These are phyloP conservation scores for Irpex rosettiformis DNA, from an alignment of 1,284 basidiomycete species.

Conservation along the genomic window DNA sequence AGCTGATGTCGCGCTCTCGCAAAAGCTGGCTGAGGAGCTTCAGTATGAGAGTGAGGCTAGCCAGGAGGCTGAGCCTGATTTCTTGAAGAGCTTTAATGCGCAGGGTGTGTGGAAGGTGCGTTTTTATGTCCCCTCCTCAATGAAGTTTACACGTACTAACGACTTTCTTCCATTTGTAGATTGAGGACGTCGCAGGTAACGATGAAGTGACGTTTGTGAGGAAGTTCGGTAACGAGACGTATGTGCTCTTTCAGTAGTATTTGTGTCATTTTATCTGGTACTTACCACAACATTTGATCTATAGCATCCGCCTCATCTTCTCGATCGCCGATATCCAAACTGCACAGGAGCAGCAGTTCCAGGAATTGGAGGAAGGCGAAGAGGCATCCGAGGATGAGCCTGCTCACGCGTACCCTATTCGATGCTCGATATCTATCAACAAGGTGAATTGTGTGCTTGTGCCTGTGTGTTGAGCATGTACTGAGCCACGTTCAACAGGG, in stretches of 20 bases:
- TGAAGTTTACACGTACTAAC: neutral
- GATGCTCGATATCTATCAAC: conserved; percentile 78
- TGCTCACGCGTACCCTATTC: conserved; percentile 61
- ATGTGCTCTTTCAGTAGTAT: conserved; percentile 28
- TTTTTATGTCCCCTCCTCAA: conserved; percentile 9
- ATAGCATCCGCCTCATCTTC: conserved; percentile 77
- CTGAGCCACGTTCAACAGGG: neutral
- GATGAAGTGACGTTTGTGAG: conserved; percentile 85
- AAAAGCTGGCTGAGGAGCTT: conserved; percentile 82
- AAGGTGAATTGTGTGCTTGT: conserved; percentile 52
- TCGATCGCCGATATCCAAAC: conserved; percentile 76
- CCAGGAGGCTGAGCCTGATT: conserved; percentile 61
- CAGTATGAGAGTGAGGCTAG: conserved; percentile 79
- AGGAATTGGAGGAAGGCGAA: conserved; percentile 32
- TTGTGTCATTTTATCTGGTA: too few relatives aligned
- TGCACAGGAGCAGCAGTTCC: conserved; percentile 43
- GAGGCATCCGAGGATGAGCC: conserved; percentile 39
- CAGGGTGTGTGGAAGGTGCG: conserved; percentile 76
- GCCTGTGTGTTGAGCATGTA: conserved; percentile 16
- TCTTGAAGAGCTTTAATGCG: conserved; percentile 73
- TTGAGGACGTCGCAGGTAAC: conserved; percentile 69
- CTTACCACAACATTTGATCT: conserved; percentile 4
- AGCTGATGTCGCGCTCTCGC: conserved; percentile 74
- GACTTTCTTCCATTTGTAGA: conserved; percentile 34
- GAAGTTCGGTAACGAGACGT: conserved; percentile 92